phyloP scores from a whole-genome alignment of 768 basidiomycete genomes.

The Sporobolomyces pararoseus region DNA sequence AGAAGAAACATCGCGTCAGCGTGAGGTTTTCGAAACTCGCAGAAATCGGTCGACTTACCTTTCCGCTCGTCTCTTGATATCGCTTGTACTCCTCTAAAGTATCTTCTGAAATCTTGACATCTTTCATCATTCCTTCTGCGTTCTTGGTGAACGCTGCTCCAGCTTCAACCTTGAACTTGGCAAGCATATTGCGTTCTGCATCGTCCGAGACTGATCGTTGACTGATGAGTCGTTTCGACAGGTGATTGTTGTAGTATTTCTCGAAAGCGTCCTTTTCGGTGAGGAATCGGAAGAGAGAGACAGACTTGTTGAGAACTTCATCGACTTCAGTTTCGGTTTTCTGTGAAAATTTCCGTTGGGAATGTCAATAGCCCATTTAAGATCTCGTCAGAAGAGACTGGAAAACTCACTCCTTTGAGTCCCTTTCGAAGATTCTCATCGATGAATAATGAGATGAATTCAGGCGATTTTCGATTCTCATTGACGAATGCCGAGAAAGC shows the following conservation, averaged over 20 bases:
- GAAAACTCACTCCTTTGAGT: conserved; percentile 62
- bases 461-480: conserved; percentile 75
- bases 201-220: conserved; percentile 91
- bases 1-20: background rate
- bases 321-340: conserved; percentile 95
- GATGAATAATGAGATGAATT: conserved; percentile 93
- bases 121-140: conserved; percentile 97
- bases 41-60: conserved; percentile 55
- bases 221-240: conserved; percentile 83
- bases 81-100: conserved; percentile 70
- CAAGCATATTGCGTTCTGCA: conserved; percentile 93
- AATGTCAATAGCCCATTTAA: no score
- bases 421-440: conserved; percentile 95
- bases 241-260: conserved; percentile 91
- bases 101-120: conserved; percentile 84
- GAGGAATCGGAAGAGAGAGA: conserved; percentile 88
- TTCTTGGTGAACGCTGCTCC: conserved; percentile 97
- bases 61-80: conserved; percentile 54
- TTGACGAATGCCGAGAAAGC: conserved; percentile 92
- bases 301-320: conserved; percentile 83
- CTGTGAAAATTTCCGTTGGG: conserved; percentile 53
- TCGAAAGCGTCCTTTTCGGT: conserved; percentile 97
- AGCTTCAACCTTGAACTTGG: conserved; percentile 93
- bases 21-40: background rate
- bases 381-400: no score